Evolutionary conservation across 1,284 basidiomycete species (phyloP).

Genomic region (Vanrija sp.): DNA sequence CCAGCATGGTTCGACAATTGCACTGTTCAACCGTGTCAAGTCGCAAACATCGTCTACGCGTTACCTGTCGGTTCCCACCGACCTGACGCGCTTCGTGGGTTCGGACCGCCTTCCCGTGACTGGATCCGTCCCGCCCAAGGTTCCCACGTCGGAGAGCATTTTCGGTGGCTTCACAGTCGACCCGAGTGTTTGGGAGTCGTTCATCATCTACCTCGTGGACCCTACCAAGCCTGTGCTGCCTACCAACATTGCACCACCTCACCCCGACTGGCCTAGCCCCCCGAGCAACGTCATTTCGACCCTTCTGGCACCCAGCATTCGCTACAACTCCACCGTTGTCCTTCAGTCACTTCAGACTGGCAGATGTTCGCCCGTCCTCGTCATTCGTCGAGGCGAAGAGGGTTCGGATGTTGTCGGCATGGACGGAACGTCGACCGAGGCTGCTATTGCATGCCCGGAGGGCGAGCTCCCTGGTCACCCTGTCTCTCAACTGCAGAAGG

Average conservation of each 20-base stretch:
- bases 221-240: constrained; percentile 68
- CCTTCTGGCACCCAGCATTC: constrained; percentile 60
- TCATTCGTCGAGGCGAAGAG: constrained; percentile 89
- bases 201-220: constrained; percentile 76
- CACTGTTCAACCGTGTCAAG: constrained; percentile 87
- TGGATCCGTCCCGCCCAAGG: constrained; percentile 54
- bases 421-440: constrained; percentile 44
- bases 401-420: constrained; percentile 86
- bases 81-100: constrained; percentile 80
- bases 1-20: constrained; percentile 91
- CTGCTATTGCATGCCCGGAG: constrained; percentile 55
- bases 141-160: constrained; percentile 11
- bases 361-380: constrained; percentile 83
- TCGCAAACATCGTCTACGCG: constrained; percentile 94
- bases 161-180: constrained; percentile 50
- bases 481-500: constrained; percentile 89
- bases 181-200: constrained; percentile 63
- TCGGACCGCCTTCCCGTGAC: constrained; percentile 80
- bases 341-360: constrained; percentile 91
- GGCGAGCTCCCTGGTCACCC: constrained; percentile 89
- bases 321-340: constrained; percentile 94
- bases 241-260: constrained; percentile 69
- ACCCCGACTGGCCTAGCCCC: constrained; percentile 58
- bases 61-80: constrained; percentile 89
- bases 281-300: constrained; percentile 72